phyloP scores from a whole-genome alignment of 345 rosid genomes.

The Corchorus capsularis region DNA sequence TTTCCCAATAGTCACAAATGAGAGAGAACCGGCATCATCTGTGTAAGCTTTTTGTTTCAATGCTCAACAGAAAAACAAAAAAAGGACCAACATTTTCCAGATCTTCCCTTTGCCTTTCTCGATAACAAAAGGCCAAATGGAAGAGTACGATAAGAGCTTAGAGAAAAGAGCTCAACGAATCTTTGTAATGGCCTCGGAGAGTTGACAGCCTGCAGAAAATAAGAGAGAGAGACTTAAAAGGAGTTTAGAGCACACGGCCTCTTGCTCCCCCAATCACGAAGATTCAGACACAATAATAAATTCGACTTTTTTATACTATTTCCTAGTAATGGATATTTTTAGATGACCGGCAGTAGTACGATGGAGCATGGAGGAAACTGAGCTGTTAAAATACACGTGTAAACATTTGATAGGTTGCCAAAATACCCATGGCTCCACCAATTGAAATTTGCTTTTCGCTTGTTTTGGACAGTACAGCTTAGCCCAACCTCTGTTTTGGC shows the following conservation, averaged over 20 bases:
- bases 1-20: not conserved
- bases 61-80: not conserved
- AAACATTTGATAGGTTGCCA: not conserved
- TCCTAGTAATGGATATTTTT: not conserved
- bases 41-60: not conserved
- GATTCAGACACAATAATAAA: not conserved
- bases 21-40: not conserved
- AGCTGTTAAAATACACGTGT: not conserved
- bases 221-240: not conserved
- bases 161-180: not conserved
- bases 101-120: constrained; percentile 8
- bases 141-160: not conserved
- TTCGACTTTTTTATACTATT: not conserved
- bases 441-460: not conserved
- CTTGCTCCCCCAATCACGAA: not conserved
- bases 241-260: not conserved
- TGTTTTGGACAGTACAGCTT: not conserved
- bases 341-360: not conserved
- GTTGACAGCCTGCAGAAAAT: not conserved
- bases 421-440: not conserved
- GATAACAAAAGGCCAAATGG: not conserved
- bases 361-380: not conserved
- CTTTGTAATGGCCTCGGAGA: constrained; percentile 5
- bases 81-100: not conserved
- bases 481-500: not conserved